Conservation (phyloP, 2,329 filamentous ascomycete genomes). For the Penicillium sclerotiorum region DNA sequence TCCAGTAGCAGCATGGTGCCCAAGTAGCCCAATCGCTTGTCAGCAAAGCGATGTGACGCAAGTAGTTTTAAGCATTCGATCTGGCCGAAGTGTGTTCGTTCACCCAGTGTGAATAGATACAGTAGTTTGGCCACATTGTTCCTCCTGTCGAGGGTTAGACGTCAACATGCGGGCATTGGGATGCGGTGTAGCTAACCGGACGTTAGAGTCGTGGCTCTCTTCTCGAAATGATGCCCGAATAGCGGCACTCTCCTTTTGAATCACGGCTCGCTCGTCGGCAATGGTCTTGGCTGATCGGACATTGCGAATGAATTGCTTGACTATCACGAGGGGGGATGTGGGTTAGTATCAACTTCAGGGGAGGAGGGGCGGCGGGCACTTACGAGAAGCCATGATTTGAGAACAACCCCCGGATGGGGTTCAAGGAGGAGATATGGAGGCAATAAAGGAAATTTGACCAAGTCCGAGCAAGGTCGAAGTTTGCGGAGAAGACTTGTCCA, state of each 20-base stretch:
- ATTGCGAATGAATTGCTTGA: conserved; percentile 99
- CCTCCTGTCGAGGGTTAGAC: conserved; percentile 61
- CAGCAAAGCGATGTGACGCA: conserved; percentile 93
- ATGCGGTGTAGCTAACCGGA: conserved; percentile 65
- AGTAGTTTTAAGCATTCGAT: conserved; percentile 98
- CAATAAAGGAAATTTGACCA: conserved; percentile 8
- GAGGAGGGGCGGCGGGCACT: conserved; percentile 38
- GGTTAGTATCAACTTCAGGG: conserved; percentile 26
- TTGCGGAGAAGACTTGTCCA: background rate
- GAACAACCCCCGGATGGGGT: conserved; percentile 51
- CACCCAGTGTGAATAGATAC: conserved; percentile 96
- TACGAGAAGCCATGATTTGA: conserved; percentile 61
- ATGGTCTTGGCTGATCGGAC: conserved; percentile 98
- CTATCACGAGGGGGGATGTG: conserved; percentile 50
- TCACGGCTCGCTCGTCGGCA: conserved; percentile 95
- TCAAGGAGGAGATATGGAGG: conserved; percentile 20
- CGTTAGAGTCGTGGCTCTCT: conserved; percentile 87
- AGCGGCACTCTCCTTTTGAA: conserved; percentile 97
- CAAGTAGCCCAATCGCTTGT: conserved; percentile 93
- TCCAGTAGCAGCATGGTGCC: conserved; percentile 95
- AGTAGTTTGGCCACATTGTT: conserved; percentile 99
- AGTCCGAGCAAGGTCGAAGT: too few relatives aligned
- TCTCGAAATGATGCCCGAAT: conserved; percentile 97
- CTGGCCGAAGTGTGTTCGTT: conserved; percentile 97
- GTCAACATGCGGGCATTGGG: conserved; percentile 3